Percentiles rank a stretch among this genome's conserved stretches.
These are phyloP conservation scores for Willaertia magna DNA, from an alignment of 208 protist genomes.

Conservation along the genomic window DNA sequence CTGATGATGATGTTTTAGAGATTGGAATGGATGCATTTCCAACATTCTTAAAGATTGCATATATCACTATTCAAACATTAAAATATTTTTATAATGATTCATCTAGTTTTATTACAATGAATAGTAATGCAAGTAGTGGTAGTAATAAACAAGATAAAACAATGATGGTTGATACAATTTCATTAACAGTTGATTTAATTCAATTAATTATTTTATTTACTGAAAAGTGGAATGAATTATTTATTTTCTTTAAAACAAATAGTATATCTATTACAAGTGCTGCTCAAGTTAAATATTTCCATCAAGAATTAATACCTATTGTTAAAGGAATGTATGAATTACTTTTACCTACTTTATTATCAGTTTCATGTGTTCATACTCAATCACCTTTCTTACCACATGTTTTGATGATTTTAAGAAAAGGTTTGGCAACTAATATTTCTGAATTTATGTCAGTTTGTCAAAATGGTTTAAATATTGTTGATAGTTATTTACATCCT, in stretches of 20 bases:
- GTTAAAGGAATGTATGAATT: neutral
- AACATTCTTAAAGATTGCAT: neutral
- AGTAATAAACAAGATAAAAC: too few species aligned
- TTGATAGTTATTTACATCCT: neutral
- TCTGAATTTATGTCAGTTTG: neutral
- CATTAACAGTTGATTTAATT: neutral
- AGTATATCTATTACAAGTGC: neutral
- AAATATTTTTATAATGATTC: neutral
- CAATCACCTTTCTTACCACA: neutral
- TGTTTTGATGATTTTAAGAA: neutral
- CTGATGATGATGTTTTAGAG: neutral
- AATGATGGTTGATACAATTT: neutral
- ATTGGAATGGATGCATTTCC: neutral
- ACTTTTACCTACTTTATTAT: neutral
- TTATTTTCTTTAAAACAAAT: neutral
- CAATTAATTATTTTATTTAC: neutral
- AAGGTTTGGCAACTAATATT: neutral
- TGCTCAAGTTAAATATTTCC: neutral
- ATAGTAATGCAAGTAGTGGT: neutral
- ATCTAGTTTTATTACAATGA: neutral
- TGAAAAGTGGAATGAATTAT: neutral
- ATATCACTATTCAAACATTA: neutral
- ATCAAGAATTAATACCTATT: neutral
- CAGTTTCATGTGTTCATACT: neutral
- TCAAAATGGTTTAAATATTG: neutral